A percentile compares a stretch with the other conserved stretches of the same genome.
Evolutionary conservation across 2,329 filamentous ascomycete genomes (phyloP).

Genomic region (Sporothrix inflata): DNA sequence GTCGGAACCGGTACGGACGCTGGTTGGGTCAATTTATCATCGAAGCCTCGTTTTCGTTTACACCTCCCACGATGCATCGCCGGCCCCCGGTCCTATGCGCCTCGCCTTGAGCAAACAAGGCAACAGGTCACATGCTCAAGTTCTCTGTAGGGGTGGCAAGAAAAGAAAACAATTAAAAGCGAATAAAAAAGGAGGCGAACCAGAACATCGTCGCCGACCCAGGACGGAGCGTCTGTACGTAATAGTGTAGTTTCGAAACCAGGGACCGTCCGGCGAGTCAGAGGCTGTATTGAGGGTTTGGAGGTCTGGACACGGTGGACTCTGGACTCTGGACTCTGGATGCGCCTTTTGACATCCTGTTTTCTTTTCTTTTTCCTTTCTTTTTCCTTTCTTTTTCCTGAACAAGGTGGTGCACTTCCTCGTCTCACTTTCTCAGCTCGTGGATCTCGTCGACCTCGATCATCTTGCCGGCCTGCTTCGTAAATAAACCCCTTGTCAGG

Average conservation of each 20-base stretch:
- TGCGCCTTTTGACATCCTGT: background rate
- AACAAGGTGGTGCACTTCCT: background rate
- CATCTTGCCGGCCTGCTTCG: background rate
- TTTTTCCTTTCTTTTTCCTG: background rate
- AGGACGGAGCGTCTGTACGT: slow-evolving; percentile 4
- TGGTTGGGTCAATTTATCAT: background rate
- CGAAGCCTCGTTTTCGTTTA: background rate
- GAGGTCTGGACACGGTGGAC: background rate
- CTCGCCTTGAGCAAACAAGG: background rate
- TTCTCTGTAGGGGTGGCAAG: no score
- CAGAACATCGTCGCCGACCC: background rate
- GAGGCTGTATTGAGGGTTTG: no score
- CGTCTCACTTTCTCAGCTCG: background rate
- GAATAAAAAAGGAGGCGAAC: background rate
- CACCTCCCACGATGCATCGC: background rate
- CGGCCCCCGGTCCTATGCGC: background rate
- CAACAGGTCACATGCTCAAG: slow-evolving; percentile 21
- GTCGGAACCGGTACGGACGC: background rate
- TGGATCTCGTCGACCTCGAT: background rate
- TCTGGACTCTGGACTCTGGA: background rate
- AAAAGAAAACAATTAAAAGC: background rate
- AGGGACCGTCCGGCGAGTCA: background rate
- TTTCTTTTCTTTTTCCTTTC: background rate
- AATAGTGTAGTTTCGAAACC: background rate
- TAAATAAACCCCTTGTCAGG: background rate